Percentiles rank a stretch among this genome's conserved stretches.
Conservation (phyloP, 2,329 filamentous ascomycete species). For the Fusarium sp. region DNA sequence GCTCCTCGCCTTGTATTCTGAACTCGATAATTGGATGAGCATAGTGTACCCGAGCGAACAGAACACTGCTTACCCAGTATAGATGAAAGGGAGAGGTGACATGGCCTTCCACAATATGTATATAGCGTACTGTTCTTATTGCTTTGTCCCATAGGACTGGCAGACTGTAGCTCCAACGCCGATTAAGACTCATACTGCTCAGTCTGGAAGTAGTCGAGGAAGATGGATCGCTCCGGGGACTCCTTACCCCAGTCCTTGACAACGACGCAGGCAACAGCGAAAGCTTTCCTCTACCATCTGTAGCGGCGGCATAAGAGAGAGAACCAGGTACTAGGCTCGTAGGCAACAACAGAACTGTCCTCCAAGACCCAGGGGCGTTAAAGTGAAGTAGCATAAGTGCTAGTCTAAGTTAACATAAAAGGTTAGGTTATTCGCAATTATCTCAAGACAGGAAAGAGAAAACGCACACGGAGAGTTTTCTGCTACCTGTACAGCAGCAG, state of each 20-base stretch:
- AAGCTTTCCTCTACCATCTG: no score
- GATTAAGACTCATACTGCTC: conserved; percentile 65
- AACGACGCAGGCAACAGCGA: conserved; percentile 81
- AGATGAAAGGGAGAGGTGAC: background rate
- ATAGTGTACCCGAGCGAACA: background rate
- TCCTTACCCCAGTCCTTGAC: conserved; percentile 99
- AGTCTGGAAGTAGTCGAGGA: conserved; percentile 99
- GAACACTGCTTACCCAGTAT: background rate
- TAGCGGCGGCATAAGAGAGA: no score
- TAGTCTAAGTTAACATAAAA: background rate
- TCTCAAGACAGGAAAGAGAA: no score
- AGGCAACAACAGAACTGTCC: background rate
- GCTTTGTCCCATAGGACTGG: background rate
- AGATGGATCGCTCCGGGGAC: conserved; percentile 97
- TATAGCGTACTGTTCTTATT: background rate
- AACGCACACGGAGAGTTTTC: no score
- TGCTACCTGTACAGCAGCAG: no score
- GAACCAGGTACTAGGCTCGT: no score
- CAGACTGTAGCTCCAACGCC: conserved; percentile 43
- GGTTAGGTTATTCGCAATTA: background rate
- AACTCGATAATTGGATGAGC: background rate
- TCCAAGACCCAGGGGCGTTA: background rate
- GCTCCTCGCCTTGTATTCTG: background rate
- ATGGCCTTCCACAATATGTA: background rate
- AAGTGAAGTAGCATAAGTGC: background rate